Evolutionary conservation across 306 rosid genomes (phyloP), one percentile per base, ranked within the genome.

Genomic region (Hippophae rhamnoides): DNA sequence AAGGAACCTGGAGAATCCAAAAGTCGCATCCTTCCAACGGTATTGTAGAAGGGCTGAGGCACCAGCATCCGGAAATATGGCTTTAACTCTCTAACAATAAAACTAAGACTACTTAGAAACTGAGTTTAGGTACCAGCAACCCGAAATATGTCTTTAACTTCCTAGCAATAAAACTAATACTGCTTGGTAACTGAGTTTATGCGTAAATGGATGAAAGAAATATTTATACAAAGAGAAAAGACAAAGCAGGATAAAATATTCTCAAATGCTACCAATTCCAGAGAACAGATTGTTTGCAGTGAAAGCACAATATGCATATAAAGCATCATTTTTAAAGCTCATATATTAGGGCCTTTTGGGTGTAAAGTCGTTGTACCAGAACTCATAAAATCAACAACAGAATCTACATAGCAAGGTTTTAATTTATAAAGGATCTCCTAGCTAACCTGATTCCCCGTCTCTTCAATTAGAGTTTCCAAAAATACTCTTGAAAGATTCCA

Each of bases 51-150:
- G 98, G 41, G 95, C 96, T 40, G 95, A 88, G 6, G 96, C 96
- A 67, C 98, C 98, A 63, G 98, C 95, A 82, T 87, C 96, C 47
- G 96, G 96, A 83, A 87, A 92, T 72, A 87, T 70, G 70, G 96
- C 95, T 87, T 85, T 87, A 67, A 92, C 78, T 72, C 72, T 85
- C 98, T 92, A 70, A 49, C 71, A 79, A 81, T 57, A 68, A 73
- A 74, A 81, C 62, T 57, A 45, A 63, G 1, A 31, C 38, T 31
- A 31, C 38, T 31, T 31, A 31, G 38, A 31, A 31, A 31, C 0
- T 31, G 98, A 41, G 95, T 95, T 40, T 92, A 88, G 6, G 96
- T 95, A 67, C 98, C 98, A 63, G 98, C 95, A 80, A 83, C 95
- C 47, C 93, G 96, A 83, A 87, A 92, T 72, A 87, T 70, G 70